Evolutionary conservation across 148 eudicot genomes (phyloP).

Genomic region (Arctostaphylos glauca): DNA sequence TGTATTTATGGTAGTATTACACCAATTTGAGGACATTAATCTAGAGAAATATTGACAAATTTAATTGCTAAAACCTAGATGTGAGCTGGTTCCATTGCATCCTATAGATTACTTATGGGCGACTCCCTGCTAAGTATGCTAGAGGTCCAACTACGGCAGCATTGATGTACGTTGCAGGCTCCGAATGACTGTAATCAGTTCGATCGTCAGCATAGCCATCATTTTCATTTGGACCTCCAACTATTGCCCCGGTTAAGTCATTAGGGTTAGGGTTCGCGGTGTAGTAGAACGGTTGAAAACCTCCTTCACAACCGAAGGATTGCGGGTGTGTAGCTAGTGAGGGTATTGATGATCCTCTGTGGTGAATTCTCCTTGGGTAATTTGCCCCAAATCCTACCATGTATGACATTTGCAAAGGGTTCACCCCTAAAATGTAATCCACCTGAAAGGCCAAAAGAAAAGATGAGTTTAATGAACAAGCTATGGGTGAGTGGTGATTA

Average conservation of each 20-base stretch:
- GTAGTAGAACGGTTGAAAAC: constrained; percentile 51
- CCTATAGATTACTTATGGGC: background rate
- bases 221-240: constrained; percentile 83
- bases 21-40: background rate
- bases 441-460: constrained; percentile 32
- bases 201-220: constrained; percentile 76
- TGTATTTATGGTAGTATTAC: background rate
- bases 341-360: constrained; percentile 86
- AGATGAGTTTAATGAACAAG: too few species aligned
- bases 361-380: constrained; percentile 78
- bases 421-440: constrained; percentile 78
- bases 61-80: background rate
- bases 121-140: constrained; percentile 59
- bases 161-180: constrained; percentile 89
- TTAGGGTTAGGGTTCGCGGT: constrained; percentile 69
- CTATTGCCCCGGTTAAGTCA: constrained; percentile 64
- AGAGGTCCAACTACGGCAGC: constrained; percentile 91
- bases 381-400: constrained; percentile 84
- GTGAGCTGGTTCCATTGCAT: background rate
- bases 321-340: constrained; percentile 50
- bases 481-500: too few species aligned
- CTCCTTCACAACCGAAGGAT: constrained; percentile 55
- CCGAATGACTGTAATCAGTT: constrained; percentile 70
- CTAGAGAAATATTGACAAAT: constrained; percentile 8
- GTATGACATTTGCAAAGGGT: constrained; percentile 87